Conservation (phyloP, 2,329 filamentous ascomycete genomes). For the Capronia coronata region DNA sequence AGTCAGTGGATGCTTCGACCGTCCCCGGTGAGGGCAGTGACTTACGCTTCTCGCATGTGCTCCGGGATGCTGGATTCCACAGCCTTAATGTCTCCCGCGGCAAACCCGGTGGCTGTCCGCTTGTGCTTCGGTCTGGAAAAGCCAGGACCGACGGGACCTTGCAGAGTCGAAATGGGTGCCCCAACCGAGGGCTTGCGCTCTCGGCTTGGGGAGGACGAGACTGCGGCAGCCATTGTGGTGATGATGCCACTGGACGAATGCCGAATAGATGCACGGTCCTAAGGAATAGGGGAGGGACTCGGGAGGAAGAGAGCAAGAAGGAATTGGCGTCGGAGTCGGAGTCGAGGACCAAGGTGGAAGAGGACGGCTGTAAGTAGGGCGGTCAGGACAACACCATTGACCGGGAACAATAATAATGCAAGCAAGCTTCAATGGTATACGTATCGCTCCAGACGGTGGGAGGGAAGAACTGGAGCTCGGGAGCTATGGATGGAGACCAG, state of each 20-base stretch:
- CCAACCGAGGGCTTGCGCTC: conserved; percentile 76
- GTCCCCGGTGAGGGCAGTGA: conserved; percentile 26
- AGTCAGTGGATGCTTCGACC: conserved; percentile 16
- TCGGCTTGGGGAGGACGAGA: conserved; percentile 42
- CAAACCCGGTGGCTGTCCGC: conserved; percentile 92
- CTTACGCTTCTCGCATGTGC: conserved; percentile 75
- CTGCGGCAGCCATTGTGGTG: conserved; percentile 1
- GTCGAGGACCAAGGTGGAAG: background rate
- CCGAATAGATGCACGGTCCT: background rate
- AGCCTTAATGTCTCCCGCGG: conserved; percentile 81
- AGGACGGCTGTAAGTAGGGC: too few species aligned
- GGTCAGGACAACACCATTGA: conserved; percentile 3
- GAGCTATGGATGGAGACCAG: too few species aligned
- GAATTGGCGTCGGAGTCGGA: background rate
- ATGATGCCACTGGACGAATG: conserved; percentile 10
- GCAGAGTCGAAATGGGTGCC: conserved; percentile 77
- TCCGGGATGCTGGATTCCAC: conserved; percentile 91
- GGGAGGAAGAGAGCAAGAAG: conserved; percentile 24
- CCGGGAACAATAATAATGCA: background rate
- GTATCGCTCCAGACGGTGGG: background rate
- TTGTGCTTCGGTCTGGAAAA: conserved; percentile 93
- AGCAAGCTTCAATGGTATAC: background rate
- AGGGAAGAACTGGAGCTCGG: conserved; percentile 2
- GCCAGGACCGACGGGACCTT: conserved; percentile 76
- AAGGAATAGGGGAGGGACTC: background rate